A percentile compares a stretch with the other conserved stretches of the same genome.
Conservation (phyloP, 495 filamentous ascomycete genomes). For the Umbilicaria muhlenbergii region DNA sequence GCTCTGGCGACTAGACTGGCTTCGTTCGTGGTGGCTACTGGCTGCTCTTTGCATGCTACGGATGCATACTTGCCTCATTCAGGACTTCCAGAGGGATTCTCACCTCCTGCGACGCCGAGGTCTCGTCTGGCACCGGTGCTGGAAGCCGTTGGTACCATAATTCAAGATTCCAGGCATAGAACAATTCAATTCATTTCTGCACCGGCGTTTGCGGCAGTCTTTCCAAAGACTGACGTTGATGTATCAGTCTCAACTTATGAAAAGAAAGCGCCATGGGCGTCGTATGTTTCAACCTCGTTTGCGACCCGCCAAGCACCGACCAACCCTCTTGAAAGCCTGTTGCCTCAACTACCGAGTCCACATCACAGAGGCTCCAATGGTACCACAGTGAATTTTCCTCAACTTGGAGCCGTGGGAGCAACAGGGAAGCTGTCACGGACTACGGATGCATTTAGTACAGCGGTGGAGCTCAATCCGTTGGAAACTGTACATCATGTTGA, state of each 20-base stretch:
- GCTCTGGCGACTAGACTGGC: slow-evolving; percentile 63
- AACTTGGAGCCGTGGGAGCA: slow-evolving; percentile 31
- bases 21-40: slow-evolving; percentile 51
- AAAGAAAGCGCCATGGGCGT: slow-evolving; percentile 30
- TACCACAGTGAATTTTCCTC: slow-evolving; percentile 36
- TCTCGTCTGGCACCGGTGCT: slow-evolving; percentile 54
- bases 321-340: slow-evolving; percentile 43
- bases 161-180: slow-evolving; percentile 63
- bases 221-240: slow-evolving; percentile 36
- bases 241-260: slow-evolving; percentile 24
- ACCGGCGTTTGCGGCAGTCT: slow-evolving; percentile 55
- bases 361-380: slow-evolving; percentile 22
- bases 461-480: slow-evolving; percentile 18
- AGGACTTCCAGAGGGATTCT: slow-evolving; percentile 20
- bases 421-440: slow-evolving; percentile 19
- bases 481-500: slow-evolving; percentile 23
- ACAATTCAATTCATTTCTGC: slow-evolving; percentile 66
- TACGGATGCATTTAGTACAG: slow-evolving; percentile 13
- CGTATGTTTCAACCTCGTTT: slow-evolving; percentile 28
- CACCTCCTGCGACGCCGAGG: slow-evolving; percentile 37
- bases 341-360: slow-evolving; percentile 30
- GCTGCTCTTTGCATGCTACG: slow-evolving; percentile 43
- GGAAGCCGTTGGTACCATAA: slow-evolving; percentile 67
- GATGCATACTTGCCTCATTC: slow-evolving; percentile 23
- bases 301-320: slow-evolving; percentile 25